Evolutionary conservation across 2,329 filamentous ascomycete genomes (phyloP).

Genomic region (Trichophyton mentagrophytes): DNA sequence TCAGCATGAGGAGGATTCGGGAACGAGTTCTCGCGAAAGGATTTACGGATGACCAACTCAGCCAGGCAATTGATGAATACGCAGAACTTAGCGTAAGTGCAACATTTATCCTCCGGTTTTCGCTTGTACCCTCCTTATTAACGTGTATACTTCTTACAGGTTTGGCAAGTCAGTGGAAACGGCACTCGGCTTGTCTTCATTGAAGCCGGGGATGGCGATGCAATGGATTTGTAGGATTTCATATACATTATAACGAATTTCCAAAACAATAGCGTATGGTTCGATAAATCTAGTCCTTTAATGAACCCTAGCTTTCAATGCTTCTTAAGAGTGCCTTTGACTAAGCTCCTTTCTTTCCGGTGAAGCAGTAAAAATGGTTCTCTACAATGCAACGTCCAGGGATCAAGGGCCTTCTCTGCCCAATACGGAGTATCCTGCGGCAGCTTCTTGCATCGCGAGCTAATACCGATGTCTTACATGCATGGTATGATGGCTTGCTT

Average conservation of each 20-base stretch:
- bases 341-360: background rate
- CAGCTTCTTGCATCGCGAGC: background rate
- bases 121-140: background rate
- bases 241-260: background rate
- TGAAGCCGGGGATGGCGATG: constrained; percentile 42
- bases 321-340: background rate
- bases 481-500: background rate
- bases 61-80: constrained; percentile 79
- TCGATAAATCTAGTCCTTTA: background rate
- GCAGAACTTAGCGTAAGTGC: constrained; percentile 71
- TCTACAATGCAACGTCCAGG: background rate
- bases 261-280: background rate
- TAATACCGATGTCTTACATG: background rate
- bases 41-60: constrained; percentile 89
- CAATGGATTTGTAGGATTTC: constrained; percentile 35
- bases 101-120: constrained; percentile 6
- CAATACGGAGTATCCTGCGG: background rate
- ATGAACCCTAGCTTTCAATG: background rate
- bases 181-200: constrained; percentile 61
- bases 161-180: constrained; percentile 66
- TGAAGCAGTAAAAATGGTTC: background rate
- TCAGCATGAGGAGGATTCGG: constrained; percentile 77
- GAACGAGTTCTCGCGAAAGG: constrained; percentile 91
- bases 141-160: constrained; percentile 32
- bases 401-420: background rate